phyloP scores from a whole-genome alignment of 148 eudicot genomes.

The Talinum fruticosum region DNA sequence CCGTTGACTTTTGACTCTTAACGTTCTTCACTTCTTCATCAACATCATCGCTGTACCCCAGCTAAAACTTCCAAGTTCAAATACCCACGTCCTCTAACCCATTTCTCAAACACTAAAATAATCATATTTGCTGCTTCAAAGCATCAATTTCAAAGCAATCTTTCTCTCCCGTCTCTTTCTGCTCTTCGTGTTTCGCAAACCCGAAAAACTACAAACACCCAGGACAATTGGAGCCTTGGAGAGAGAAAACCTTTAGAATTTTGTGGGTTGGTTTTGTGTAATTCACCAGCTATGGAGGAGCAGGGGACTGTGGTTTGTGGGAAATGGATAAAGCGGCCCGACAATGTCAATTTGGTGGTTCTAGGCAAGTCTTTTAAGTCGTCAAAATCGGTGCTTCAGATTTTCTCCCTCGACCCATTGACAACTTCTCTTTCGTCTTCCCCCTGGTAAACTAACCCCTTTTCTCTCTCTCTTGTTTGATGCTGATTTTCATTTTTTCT shows the following conservation, averaged over 20 bases:
- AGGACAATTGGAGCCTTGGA: background rate
- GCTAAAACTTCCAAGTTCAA: constrained; percentile 1
- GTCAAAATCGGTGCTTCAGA: constrained; percentile 49
- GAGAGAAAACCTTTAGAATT: background rate
- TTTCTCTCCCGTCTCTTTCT: background rate
- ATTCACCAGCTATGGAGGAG: constrained; percentile 16
- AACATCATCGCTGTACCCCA: background rate
- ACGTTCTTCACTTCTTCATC: background rate
- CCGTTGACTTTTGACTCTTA: background rate
- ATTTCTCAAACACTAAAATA: background rate
- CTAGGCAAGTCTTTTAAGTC: constrained; percentile 46
- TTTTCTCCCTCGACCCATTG: constrained; percentile 54
- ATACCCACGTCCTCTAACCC: background rate
- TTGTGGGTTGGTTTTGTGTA: background rate
- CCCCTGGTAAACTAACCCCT: constrained; percentile 46
- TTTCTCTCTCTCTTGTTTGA: background rate
- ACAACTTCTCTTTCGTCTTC: constrained; percentile 60
- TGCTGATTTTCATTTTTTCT: background rate
- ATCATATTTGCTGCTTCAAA: background rate
- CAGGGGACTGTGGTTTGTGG: constrained; percentile 59
- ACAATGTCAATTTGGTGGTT: constrained; percentile 65
- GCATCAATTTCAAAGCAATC: background rate
- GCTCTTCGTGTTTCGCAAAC: background rate
- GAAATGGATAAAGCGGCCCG: constrained; percentile 86
- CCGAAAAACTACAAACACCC: background rate